phyloP scores from a whole-genome alignment of 2,329 filamentous ascomycete genomes.

The Aspergillus pseudonomiae region DNA sequence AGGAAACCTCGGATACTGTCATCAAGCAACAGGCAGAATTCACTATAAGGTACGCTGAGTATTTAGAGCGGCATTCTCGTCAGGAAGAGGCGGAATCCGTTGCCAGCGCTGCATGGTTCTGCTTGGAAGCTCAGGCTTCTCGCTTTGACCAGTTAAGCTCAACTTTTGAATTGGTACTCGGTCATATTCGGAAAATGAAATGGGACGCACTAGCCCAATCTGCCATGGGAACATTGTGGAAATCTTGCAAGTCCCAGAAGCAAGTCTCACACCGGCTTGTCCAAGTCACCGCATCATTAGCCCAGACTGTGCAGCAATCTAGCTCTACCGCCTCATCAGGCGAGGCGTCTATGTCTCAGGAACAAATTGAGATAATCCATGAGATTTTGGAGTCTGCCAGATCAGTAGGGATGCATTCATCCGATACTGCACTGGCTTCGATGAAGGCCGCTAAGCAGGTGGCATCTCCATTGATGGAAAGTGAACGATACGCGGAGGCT shows the following conservation, averaged over 20 bases:
- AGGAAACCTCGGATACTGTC: not conserved
- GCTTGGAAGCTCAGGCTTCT: not conserved
- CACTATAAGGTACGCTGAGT: constrained; percentile 1
- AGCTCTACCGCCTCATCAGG: not conserved
- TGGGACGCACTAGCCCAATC: constrained; percentile 3
- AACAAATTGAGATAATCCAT: not conserved
- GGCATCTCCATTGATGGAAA: not conserved
- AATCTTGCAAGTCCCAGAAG: not conserved
- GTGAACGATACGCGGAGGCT: not conserved
- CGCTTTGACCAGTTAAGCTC: constrained; percentile 2
- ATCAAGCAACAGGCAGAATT: constrained; percentile 1
- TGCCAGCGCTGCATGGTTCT: not conserved
- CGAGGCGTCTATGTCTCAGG: not conserved
- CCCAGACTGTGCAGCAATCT: not conserved
- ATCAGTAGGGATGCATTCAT: not conserved
- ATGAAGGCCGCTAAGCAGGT: not conserved
- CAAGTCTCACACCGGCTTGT: not conserved
- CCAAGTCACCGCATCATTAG: not conserved
- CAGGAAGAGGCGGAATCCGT: not conserved
- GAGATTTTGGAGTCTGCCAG: not conserved
- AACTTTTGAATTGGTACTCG: not conserved
- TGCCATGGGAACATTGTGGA: not conserved
- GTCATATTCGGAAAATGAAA: constrained; percentile 3
- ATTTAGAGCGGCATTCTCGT: not conserved
- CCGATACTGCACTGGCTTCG: not conserved